These are phyloP conservation scores for Calonectria pauciramosa DNA, from an alignment of 2,329 filamentous ascomycete genomes.

Conservation along the genomic window DNA sequence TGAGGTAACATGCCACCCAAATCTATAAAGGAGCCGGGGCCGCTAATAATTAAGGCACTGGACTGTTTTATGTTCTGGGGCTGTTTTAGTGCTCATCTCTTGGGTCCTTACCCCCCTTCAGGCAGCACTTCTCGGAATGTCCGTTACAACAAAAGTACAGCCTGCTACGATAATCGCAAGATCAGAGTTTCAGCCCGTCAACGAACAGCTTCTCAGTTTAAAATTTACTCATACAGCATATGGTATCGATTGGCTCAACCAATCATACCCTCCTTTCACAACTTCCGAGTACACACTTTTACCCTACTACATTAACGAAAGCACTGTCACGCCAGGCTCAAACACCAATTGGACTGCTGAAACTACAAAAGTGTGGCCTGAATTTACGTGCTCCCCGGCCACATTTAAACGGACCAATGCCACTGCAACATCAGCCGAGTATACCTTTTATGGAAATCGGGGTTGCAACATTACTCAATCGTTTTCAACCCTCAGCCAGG, in stretches of 20 bases:
- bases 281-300: background rate
- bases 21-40: background rate
- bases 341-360: background rate
- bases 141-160: background rate
- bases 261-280: background rate
- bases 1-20: background rate
- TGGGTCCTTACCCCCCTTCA: background rate
- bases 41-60: background rate
- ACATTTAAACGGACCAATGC: background rate
- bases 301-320: background rate
- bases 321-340: background rate
- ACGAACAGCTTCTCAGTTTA: background rate
- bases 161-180: background rate
- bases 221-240: background rate
- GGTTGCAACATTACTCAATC: background rate
- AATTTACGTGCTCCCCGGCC: background rate
- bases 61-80: background rate
- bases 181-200: background rate
- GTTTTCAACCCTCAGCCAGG: background rate
- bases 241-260: background rate
- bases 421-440: background rate
- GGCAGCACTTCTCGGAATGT: background rate
- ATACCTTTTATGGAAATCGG: background rate
- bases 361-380: constrained; percentile 15
- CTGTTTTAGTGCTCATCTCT: background rate